Evolutionary conservation across 2,329 filamentous ascomycete genomes (phyloP), one percentile per base, ranked within the genome.

Genomic region (Penicillium palitans): DNA sequence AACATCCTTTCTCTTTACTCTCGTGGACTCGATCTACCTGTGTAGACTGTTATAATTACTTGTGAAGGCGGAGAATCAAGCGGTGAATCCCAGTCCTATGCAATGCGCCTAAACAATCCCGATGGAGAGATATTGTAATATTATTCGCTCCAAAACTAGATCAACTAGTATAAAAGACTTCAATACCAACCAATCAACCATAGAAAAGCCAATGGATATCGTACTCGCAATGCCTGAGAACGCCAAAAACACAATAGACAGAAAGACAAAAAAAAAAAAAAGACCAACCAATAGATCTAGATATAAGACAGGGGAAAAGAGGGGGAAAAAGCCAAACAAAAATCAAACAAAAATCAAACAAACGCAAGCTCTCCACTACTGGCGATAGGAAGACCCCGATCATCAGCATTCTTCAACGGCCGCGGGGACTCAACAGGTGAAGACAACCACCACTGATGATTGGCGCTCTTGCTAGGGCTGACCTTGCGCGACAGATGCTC

Each of bases 121-220:
- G 17, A 46, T 35, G 21, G 12, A 53, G 19, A 19, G 29, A 25
- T 10, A 45, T n/a, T 25, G 46, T 39, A 45, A 13, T 31, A 56
- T 39, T 52, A 57, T 57, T 37, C 25, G 17, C 41, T 29, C 29
- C 21, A 46, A 13, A 39, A 59, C 59, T 57, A 61, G 46, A 56
- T 58, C 56, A 46, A 64, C 54, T 54, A 61, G 52, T 48, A 29
- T 50, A 62, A 33, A 42, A 12, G 31, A 25, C 3, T n/a, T 3
- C 4, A 25, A 21, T 45, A 5, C 47, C 42, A 53, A 57, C 37
- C 37, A 48, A 42, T 54, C 21, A 48, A 47, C 49, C 39, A 66
- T 61, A 61, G 60, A 56, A 55, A 66, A 64, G 57, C 59, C 58
- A 65, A 64, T 68, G 66, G 67, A 70, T 67, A 67, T 66, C 65